phyloP scores from a whole-genome alignment of 164 flowering plant species.

The Tetrastigma voinierianum region DNA sequence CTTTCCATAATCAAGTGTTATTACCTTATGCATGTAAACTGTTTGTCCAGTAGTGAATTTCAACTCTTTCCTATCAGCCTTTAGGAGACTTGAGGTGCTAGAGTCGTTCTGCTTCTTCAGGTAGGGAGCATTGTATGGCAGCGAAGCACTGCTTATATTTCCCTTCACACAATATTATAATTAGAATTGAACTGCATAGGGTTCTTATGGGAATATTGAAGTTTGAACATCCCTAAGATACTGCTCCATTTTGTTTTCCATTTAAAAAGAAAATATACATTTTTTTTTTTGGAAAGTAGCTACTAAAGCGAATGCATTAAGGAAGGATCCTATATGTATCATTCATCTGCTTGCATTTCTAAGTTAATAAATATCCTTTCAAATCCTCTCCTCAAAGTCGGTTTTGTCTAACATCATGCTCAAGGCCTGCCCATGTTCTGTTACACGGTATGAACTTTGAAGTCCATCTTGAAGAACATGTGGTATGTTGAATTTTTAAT shows the following conservation, averaged over 20 bases:
- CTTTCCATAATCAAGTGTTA: too few species aligned
- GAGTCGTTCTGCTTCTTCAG: slow-evolving; percentile 95
- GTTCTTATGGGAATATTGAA: background rate
- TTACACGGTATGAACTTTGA: slow-evolving; percentile 94
- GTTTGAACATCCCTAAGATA: too few species aligned
- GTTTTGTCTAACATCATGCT: background rate
- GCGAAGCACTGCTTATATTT: slow-evolving; percentile 81
- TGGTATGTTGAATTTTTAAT: slow-evolving; percentile 43
- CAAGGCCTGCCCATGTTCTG: background rate
- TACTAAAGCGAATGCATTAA: too few species aligned
- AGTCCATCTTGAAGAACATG: slow-evolving; percentile 90
- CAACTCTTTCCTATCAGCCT: slow-evolving; percentile 46
- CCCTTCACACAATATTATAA: background rate
- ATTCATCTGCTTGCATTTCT: too few species aligned
- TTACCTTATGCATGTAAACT: too few species aligned
- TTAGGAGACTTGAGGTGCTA: slow-evolving; percentile 97
- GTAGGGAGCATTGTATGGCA: slow-evolving; percentile 90
- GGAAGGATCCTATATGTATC: too few species aligned
- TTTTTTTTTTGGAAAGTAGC: too few species aligned
- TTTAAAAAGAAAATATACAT: too few species aligned
- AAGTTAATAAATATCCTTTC: background rate
- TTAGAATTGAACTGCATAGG: background rate
- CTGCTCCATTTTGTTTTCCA: too few species aligned
- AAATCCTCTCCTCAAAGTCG: background rate
- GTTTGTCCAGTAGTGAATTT: background rate